Conservation (phyloP, 495 filamentous ascomycete species). For the Hypoxylon cercidicola region DNA sequence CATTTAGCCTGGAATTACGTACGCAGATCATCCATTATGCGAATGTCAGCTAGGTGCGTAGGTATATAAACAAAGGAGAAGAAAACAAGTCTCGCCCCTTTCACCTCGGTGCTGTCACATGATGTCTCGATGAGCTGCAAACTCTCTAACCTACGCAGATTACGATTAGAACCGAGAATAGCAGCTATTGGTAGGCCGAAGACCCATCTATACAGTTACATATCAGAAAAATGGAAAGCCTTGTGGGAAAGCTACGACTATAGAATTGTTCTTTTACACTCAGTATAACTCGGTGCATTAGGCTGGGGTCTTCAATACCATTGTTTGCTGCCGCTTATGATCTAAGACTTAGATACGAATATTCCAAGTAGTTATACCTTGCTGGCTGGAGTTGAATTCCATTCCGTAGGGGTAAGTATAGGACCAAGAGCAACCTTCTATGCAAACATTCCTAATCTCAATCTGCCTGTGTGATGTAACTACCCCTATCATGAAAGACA, state of each 20-base stretch:
- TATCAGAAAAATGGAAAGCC: neutral
- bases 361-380: no score
- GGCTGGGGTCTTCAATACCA: no score
- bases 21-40: neutral
- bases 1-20: conserved; percentile 31
- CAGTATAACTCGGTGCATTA: no score
- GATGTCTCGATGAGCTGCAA: neutral
- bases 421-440: no score
- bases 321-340: no score
- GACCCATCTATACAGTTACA: neutral
- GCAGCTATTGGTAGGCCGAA: neutral
- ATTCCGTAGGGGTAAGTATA: no score
- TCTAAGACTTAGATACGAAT: no score
- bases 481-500: neutral
- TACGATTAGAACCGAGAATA: neutral
- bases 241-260: neutral
- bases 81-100: conserved; percentile 4
- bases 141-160: no score
- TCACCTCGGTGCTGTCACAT: conserved; percentile 3
- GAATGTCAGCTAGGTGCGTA: neutral
- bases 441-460: no score
- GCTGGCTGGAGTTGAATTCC: no score
- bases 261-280: neutral
- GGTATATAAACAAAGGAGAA: neutral
- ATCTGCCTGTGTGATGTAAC: no score